phyloP scores from a whole-genome alignment of 257 asterid genomes.

The Plectranthus barbatus region DNA sequence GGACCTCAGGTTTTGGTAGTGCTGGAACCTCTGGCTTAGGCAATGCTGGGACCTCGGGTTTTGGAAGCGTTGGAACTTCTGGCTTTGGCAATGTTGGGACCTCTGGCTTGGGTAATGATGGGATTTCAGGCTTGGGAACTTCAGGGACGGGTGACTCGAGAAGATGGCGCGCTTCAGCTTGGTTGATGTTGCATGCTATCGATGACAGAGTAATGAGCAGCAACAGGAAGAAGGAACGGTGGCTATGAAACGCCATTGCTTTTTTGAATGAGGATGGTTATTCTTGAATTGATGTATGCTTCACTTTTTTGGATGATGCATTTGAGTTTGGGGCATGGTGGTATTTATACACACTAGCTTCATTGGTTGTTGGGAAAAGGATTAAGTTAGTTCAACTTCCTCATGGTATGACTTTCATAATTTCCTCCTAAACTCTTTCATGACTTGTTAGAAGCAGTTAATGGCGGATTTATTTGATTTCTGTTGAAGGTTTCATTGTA shows the following conservation, averaged over 20 bases:
- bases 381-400: slow-evolving; percentile 18
- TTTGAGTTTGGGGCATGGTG: neutral
- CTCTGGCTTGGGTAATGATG: no score
- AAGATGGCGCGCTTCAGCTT: neutral
- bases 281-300: no score
- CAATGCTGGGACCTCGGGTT: no score
- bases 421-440: no score
- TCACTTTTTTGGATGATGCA: neutral
- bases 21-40: no score
- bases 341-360: neutral
- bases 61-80: neutral
- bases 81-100: slow-evolving; percentile 25
- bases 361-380: slow-evolving; percentile 11
- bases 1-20: no score
- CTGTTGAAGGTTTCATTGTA: no score
- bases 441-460: no score
- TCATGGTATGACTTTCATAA: neutral
- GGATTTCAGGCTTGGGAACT: no score
- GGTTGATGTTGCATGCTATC: neutral
- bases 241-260: slow-evolving; percentile 10
- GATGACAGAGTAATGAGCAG: slow-evolving; percentile 3
- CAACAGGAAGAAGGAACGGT: neutral
- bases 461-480: no score
- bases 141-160: no score
- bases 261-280: no score